Percentiles rank a stretch among this genome's conserved stretches.
phyloP scores from a whole-genome alignment of 176 grass and related monocot genomes.

The Zea mays region Zm-B73-REFERENCE-NAM-5.0 NC_050101.1:178498501-178499000 shows the following conservation, averaged over 20 bases:
- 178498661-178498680: conserved; percentile 52
- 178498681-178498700: conserved; percentile 41
- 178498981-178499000: too few species aligned
- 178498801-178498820: conserved; percentile 41
- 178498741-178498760: not conserved
- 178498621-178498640: conserved; percentile 76
- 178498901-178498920: conserved; percentile 94
- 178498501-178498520: conserved; percentile 34
- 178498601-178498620: conserved; percentile 78
- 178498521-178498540: conserved; percentile 36
- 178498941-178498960: too few species aligned
- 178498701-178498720: conserved; percentile 28
- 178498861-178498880: conserved; percentile 37
- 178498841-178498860: conserved; percentile 50
- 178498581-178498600: conserved; percentile 56
- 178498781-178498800: conserved; percentile 45
- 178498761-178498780: conserved; percentile 20
- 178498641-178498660: conserved; percentile 86
- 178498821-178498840: not conserved
- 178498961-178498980: too few species aligned
- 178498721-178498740: conserved; percentile 26
- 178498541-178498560: conserved; percentile 50
- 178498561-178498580: conserved; percentile 67
- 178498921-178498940: conserved; percentile 42
- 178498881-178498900: conserved; percentile 75